Base-by-base conservation (phyloP, 176 grass and related monocot species). In the Cymbopogon citratus region DNA sequence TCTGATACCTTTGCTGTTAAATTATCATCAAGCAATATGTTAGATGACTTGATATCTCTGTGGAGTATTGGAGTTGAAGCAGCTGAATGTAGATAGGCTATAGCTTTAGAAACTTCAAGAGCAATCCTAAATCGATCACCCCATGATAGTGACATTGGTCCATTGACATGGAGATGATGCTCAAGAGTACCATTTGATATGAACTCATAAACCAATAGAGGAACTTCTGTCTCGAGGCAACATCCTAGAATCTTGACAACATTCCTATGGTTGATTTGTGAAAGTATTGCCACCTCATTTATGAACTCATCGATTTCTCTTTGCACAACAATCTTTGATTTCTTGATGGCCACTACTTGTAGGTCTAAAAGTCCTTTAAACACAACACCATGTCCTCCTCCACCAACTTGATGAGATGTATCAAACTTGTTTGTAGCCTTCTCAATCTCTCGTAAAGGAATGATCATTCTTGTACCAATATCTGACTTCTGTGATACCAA, bases 181-280 rank as follows among this genome's bases (percentile, higher is more conserved):
- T 59, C 44, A 80, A 93, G 87, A 21, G 67, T 84, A 26, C 84
- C 87, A 66, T 93, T 93, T 61, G 91, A 87, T 29, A 92, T 85
- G 16, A 92, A 92, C 74, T 92, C 91, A 3, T 89, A 92, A 14
- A 87, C 75, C 35, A 92, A 34, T 26, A 92, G 66, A 0, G 87
- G 87, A 16, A 92, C 91, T 52, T 87, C 87, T 15, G 87, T 84
- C 80, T 87, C 91, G 14, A 87, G 79, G 69, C 91, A 89, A 76
- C 91, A 92, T 33, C 36, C 36, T 38, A 38, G 36, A 38, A 38
- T 2, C 36, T 33, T 33, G 31, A 33, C 36, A 38, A 38, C 90
- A 69, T 89, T 92, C 1, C 87, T 77, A 46, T 92, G 36, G 36
- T 38, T 38, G 36, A 38, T 38, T 38, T 38, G 36, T 0, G 36